These are phyloP conservation scores for Clohesyomyces aquaticus DNA, from an alignment of 495 filamentous ascomycete species.

Conservation along the genomic window DNA sequence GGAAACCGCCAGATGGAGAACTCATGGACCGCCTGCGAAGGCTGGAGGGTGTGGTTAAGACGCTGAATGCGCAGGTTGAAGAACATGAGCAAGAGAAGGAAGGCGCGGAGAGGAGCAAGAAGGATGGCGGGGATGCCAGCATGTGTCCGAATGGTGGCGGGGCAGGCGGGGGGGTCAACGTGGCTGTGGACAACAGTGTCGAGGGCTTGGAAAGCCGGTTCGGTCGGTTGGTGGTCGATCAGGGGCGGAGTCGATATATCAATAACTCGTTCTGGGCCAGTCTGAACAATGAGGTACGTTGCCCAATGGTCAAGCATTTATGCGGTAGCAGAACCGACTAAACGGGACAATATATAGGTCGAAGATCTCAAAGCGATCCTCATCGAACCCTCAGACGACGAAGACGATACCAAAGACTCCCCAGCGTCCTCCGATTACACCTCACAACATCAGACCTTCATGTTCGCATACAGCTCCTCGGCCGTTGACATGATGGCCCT, in stretches of 20 bases:
- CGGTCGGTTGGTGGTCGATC: conserved; percentile 81
- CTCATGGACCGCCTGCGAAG: conserved; percentile 75
- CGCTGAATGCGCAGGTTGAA: conserved; percentile 56
- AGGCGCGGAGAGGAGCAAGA: conserved; percentile 13
- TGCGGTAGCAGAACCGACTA: too few species aligned
- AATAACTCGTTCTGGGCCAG: conserved; percentile 90
- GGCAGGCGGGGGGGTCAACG: conserved; percentile 6
- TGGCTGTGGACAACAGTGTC: conserved; percentile 33
- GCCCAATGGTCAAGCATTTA: too few species aligned
- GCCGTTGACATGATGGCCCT: conserved; percentile 45
- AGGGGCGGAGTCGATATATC: conserved; percentile 79
- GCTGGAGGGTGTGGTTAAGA: conserved; percentile 80
- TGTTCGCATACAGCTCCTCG: conserved; percentile 57
- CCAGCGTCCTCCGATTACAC: conserved; percentile 53
- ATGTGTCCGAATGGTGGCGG: conserved; percentile 6
- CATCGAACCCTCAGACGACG: conserved; percentile 68
- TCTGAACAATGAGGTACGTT: conserved; percentile 75
- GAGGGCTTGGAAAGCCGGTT: conserved; percentile 65
- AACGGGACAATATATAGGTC: conserved; percentile 63
- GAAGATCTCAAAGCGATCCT: conserved; percentile 74
- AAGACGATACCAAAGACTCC: conserved; percentile 63
- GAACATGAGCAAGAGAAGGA: conserved; percentile 42
- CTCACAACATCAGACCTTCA: conserved; percentile 64
- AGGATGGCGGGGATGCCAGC: neutral
- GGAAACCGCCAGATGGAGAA: conserved; percentile 73